A percentile compares a stretch with the other conserved stretches of the same genome.
Evolutionary conservation across 2,329 filamentous ascomycete genomes (phyloP).

Genomic region (Paraconiothyrium sp.): DNA sequence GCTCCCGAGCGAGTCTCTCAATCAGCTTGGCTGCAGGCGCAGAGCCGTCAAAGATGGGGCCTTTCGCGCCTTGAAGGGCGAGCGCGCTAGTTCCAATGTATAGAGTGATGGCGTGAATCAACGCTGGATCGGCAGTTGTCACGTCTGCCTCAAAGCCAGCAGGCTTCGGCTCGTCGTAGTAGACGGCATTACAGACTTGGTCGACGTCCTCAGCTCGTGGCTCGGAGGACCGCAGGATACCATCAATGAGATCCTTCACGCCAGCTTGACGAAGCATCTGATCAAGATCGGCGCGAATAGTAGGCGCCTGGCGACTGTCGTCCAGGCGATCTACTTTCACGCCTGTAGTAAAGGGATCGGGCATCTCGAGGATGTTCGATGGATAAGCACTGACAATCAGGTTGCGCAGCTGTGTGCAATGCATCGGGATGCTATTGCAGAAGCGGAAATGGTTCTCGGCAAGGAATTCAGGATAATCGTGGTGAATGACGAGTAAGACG

Average conservation of each 20-base stretch:
- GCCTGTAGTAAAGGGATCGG: slow-evolving; percentile 76
- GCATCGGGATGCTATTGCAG: slow-evolving; percentile 80
- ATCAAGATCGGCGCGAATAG: slow-evolving; percentile 70
- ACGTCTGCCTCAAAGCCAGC: slow-evolving; percentile 73
- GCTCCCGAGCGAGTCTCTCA: slow-evolving; percentile 77
- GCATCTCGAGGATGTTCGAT: slow-evolving; percentile 73
- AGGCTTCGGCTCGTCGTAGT: slow-evolving; percentile 65
- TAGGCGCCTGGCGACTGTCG: slow-evolving; percentile 74
- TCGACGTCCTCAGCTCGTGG: slow-evolving; percentile 77
- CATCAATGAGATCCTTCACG: slow-evolving; percentile 64
- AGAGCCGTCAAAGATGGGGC: slow-evolving; percentile 70
- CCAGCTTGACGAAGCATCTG: slow-evolving; percentile 59
- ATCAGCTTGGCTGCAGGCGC: slow-evolving; percentile 77
- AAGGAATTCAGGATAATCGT: slow-evolving; percentile 94
- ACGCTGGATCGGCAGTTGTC: slow-evolving; percentile 72
- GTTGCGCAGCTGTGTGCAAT: slow-evolving; percentile 89
- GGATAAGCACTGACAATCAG: slow-evolving; percentile 85
- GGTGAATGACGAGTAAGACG: slow-evolving; percentile 84
- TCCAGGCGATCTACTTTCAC: slow-evolving; percentile 80
- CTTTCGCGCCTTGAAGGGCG: slow-evolving; percentile 65
- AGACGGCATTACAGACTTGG: slow-evolving; percentile 78
- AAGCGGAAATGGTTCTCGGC: slow-evolving; percentile 86
- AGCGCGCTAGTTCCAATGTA: slow-evolving; percentile 82
- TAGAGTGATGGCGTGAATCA: slow-evolving; percentile 84
- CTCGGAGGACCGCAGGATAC: slow-evolving; percentile 61